Percentiles rank a stretch among this genome's conserved stretches.
These are phyloP conservation scores for Aspergillus spinulosporus DNA, from an alignment of 2,329 filamentous ascomycete species.

Conservation along the genomic window DNA sequence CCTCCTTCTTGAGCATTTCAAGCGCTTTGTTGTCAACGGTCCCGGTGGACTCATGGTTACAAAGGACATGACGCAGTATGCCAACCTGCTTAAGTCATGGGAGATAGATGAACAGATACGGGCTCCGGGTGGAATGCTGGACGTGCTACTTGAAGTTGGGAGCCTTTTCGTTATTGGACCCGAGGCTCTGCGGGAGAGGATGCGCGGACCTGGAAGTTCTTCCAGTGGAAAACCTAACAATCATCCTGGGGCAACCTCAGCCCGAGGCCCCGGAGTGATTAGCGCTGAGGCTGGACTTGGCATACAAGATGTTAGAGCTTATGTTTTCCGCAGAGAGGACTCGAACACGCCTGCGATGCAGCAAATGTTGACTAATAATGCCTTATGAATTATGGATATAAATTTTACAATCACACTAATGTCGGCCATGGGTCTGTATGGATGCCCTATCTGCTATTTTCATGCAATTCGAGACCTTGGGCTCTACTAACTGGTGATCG, in stretches of 20 bases:
- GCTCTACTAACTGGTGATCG: too few species aligned
- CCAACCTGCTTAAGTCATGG: slow-evolving; percentile 81
- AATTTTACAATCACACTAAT: too few species aligned
- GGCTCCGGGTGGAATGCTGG: slow-evolving; percentile 60
- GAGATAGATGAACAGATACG: slow-evolving; percentile 65
- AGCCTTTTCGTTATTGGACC: slow-evolving; percentile 92
- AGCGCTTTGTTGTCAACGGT: slow-evolving; percentile 88
- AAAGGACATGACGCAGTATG: slow-evolving; percentile 94
- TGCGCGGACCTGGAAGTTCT: slow-evolving; percentile 56
- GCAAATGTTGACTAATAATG: slow-evolving; percentile 68
- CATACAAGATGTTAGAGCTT: slow-evolving; percentile 66
- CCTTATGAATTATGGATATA: slow-evolving; percentile 47
- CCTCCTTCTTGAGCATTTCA: slow-evolving; percentile 87
- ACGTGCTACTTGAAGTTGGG: slow-evolving; percentile 88
- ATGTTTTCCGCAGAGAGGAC: slow-evolving; percentile 83
- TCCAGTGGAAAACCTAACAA: slow-evolving; percentile 37
- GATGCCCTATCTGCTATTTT: not conserved
- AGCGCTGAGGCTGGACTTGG: slow-evolving; percentile 55
- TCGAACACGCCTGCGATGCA: slow-evolving; percentile 78
- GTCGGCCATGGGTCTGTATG: too few species aligned
- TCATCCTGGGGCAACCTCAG: slow-evolving; percentile 24
- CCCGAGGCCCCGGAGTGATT: slow-evolving; percentile 48
- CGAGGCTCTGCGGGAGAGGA: slow-evolving; percentile 71
- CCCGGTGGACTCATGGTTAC: slow-evolving; percentile 93
- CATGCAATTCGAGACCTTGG: too few species aligned